Evolutionary conservation across 176 grass and related monocot genomes (phyloP).

Genomic region (Zea luxurians): DNA sequence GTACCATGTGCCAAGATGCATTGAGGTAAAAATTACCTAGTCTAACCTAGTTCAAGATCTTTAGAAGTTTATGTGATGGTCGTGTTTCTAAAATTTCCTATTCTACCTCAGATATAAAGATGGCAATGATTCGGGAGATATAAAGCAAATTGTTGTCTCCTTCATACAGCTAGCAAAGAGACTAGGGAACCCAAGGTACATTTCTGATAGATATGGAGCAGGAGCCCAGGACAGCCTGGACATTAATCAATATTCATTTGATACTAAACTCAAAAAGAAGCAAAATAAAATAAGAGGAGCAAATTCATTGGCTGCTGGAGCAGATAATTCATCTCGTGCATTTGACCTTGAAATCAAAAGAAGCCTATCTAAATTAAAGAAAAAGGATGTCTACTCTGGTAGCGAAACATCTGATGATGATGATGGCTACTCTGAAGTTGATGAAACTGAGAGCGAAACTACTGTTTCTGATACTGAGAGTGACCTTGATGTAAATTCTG

Average conservation of each 20-base stretch:
- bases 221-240: constrained; percentile 55
- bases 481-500: constrained; percentile 67
- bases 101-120: constrained; percentile 62
- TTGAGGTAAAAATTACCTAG: constrained; percentile 66
- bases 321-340: constrained; percentile 59
- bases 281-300: constrained; percentile 65
- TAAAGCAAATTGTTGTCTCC: constrained; percentile 81
- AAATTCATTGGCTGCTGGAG: constrained; percentile 44
- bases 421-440: constrained; percentile 76
- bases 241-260: constrained; percentile 53
- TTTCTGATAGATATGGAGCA: constrained; percentile 68
- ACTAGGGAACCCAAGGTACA: constrained; percentile 67
- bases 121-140: constrained; percentile 64
- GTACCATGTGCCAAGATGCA: constrained; percentile 90
- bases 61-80: constrained; percentile 13
- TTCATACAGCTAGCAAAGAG: constrained; percentile 94
- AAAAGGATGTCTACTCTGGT: constrained; percentile 75
- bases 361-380: constrained; percentile 96
- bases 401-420: constrained; percentile 93
- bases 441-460: constrained; percentile 72
- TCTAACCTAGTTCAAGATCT: constrained; percentile 29
- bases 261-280: constrained; percentile 83
- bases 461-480: constrained; percentile 89
- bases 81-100: constrained; percentile 43
- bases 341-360: constrained; percentile 94